phyloP scores from a whole-genome alignment of 176 grass and related monocot genomes.

The Urochloa ruziziensis region DNA sequence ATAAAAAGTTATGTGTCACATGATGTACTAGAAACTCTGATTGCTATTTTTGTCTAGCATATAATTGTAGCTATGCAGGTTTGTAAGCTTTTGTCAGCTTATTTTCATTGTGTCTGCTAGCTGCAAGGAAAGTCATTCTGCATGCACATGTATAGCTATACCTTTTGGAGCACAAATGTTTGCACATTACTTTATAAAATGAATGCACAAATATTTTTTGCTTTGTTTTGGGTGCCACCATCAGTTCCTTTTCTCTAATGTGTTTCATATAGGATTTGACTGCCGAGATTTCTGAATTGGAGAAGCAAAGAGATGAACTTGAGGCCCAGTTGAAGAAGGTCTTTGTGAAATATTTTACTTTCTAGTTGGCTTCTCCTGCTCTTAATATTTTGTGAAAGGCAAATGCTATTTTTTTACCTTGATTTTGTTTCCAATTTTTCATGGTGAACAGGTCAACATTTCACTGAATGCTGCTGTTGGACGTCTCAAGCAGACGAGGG shows the following conservation, averaged over 20 bases:
- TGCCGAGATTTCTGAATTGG: conserved; percentile 79
- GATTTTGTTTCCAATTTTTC: neutral
- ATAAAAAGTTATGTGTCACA: neutral
- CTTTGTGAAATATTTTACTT: conserved; percentile 11
- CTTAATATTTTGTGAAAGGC: neutral
- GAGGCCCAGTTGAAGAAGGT: conserved; percentile 97
- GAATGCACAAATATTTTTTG: neutral
- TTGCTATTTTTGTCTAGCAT: neutral
- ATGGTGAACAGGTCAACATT: conserved; percentile 64
- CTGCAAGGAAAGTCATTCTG: conserved; percentile 22
- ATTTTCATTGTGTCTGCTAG: conserved; percentile 20
- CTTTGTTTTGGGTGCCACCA: neutral
- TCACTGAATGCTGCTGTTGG: conserved; percentile 64
- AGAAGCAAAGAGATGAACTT: conserved; percentile 93
- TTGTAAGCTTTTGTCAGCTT: neutral
- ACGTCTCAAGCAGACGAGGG: conserved; percentile 82
- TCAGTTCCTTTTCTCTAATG: neutral
- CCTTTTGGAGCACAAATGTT: neutral
- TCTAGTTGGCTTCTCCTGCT: neutral
- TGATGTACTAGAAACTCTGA: neutral
- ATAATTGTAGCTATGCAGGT: neutral
- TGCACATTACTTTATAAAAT: conserved; percentile 27
- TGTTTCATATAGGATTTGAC: conserved; percentile 67
- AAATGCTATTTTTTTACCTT: conserved; percentile 9
- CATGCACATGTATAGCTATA: conserved; percentile 12